These are phyloP conservation scores for Conticribra weissflogii DNA, from an alignment of 108 stramenopile species.

Conservation along the genomic window DNA sequence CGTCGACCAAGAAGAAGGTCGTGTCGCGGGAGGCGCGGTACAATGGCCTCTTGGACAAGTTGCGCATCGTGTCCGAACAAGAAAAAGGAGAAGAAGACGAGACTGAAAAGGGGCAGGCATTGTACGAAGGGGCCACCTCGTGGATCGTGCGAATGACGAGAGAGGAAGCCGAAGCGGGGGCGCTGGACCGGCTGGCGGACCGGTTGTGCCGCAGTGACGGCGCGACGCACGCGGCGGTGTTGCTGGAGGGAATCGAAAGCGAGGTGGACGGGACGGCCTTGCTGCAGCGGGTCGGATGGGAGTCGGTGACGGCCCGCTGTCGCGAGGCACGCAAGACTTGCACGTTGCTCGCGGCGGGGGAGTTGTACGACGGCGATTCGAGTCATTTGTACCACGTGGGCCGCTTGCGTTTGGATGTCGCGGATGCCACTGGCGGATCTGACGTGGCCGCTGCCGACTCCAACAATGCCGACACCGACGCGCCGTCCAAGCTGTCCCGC, in stretches of 20 bases:
- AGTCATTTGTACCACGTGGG: neutral
- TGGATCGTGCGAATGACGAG: neutral
- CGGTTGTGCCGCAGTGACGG: too few species aligned
- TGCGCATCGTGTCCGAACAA: too few species aligned
- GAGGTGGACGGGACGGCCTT: neutral
- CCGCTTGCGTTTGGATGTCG: neutral
- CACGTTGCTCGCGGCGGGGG: neutral
- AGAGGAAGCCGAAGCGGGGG: neutral
- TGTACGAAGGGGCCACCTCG: too few species aligned
- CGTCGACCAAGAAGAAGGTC: neutral
- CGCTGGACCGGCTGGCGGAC: too few species aligned
- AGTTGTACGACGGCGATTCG: neutral
- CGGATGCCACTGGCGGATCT: neutral
- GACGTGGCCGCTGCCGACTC: neutral
- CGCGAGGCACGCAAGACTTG: neutral
- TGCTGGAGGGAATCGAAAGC: neutral
- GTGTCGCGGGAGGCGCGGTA: neutral
- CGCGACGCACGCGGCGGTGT: too few species aligned
- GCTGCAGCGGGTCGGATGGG: neutral
- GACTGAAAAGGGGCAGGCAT: too few species aligned
- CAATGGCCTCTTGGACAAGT: neutral
- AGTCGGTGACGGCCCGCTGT: neutral
- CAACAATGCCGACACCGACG: neutral
- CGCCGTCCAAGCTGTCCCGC: neutral
- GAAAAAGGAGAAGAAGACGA: too few species aligned